phyloP scores from a whole-genome alignment of 1,284 basidiomycete species.

The Amylostereum chailletii region DNA sequence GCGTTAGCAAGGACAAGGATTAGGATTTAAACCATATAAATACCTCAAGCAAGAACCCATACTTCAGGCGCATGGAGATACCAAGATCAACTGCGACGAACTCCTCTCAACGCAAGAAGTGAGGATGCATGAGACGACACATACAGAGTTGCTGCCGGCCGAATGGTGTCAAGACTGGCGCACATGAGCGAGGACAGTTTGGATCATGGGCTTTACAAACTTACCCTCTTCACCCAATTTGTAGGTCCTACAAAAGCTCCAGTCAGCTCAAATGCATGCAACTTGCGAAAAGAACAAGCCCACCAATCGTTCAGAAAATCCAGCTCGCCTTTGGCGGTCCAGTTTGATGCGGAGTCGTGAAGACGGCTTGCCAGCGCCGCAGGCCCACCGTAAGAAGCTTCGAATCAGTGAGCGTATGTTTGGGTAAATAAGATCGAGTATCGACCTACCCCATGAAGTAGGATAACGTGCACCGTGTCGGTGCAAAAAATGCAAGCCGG shows the following conservation, averaged over 20 bases:
- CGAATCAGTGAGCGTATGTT: background rate
- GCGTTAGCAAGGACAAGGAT: background rate
- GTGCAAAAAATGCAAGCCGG: conserved; percentile 70
- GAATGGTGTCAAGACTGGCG: conserved; percentile 68
- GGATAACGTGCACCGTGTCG: conserved; percentile 78
- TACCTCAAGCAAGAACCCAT: conserved; percentile 69
- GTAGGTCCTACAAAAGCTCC: conserved; percentile 50
- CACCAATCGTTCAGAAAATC: conserved; percentile 73
- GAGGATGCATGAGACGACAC: conserved; percentile 16
- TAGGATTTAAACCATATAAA: background rate
- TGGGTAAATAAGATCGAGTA: conserved; percentile 10
- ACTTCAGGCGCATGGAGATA: conserved; percentile 67
- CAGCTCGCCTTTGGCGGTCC: conserved; percentile 57
- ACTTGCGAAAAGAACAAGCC: conserved; percentile 8
- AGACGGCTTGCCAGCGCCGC: conserved; percentile 51
- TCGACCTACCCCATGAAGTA: conserved; percentile 49
- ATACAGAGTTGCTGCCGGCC: conserved; percentile 73
- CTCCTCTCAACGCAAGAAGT: background rate
- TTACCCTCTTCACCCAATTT: conserved; percentile 73
- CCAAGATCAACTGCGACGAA: conserved; percentile 54
- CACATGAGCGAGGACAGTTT: too few species aligned
- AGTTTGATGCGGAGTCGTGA: conserved; percentile 41
- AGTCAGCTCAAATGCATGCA: conserved; percentile 2
- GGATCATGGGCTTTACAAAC: conserved; percentile 4
- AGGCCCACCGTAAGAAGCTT: conserved; percentile 61